Evolutionary conservation across 345 rosid species (phyloP), one percentile per base, ranked within the genome.

Genomic region (Anastatica hierochuntica): DNA sequence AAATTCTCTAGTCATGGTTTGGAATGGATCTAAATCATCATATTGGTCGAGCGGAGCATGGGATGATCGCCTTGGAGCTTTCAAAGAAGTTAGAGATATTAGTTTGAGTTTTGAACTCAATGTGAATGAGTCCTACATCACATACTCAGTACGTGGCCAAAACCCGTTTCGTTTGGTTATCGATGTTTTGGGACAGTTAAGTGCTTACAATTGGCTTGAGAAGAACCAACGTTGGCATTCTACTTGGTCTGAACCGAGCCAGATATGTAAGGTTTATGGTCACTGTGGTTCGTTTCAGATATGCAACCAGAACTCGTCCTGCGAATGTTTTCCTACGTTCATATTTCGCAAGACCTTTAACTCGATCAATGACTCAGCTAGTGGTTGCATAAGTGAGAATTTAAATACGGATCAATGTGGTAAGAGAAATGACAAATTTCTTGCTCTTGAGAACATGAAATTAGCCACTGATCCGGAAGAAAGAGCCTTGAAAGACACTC

Each of bases 281-380:
- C 76, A 38, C 16, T 83, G 95, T 55, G 90, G 90, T n/a, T 55
- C 78, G 15, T 80, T 74, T 37, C 82, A 85, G n/a, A 69, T 47
- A 36, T 81, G 95, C 59, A 58, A 43, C 3, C 71, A 50, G 27
- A 37, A 40, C 0, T 53, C 53, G 7, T 74, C 54, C 53, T 81
- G 84, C 33, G 10, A 8, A 8, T 82, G 88, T 53, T 33, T 57
- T 76, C 30, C 10, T 0, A 74, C 79, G 12, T 84, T 79, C 56
- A 43, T 34, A 20, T 5, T 5, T 21, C 75, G 69, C 33, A 6
- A 4, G 10, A 4, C 23, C 29, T 29, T 8, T 10, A 53, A 43
- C 40, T 40, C 66, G 20, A n/a, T n/a, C n/a, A 53, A 27, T 9
- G 82, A 74, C 44, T 69, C 41, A 53, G 78, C 82, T n/a, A 62